Evolutionary conservation across 192 early-diverging fungal species (phyloP), one percentile per base, ranked within the genome.

Genomic region (Coemansia sp.): DNA sequence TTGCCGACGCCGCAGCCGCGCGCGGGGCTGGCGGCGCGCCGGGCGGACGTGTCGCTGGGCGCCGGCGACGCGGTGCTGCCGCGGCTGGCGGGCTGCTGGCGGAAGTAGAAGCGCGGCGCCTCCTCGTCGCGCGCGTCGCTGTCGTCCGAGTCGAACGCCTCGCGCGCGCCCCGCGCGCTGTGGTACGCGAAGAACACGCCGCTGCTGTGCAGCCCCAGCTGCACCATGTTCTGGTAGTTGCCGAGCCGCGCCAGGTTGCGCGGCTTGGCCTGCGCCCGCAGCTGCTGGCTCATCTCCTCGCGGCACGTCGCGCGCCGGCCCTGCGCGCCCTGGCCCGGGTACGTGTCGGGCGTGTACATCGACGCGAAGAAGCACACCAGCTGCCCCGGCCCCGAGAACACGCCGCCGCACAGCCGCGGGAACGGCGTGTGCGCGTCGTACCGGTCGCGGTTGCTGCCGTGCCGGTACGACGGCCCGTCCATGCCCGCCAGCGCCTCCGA

Each of bases 381-480:
- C 58, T 63, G 59, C 38, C 77, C 77, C 9, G 82, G 59, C 18
- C 78, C 78, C 31, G 68, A 69, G 38, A 84, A 84, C 43, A 71
- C 71, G 10, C 71, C 83, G 58, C 83, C 83, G 50, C 83, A 84
- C 14, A 84, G 75, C 23, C 83, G 64, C 16, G 83, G 83, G 25
- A 84, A 84, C 42, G 83, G 77, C 12, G 69, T 69, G 16, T 61
- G 62, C n/a, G 66, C 43, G 55, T 67, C 73, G 42, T 65, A 65
- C 9, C 78, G 78, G 35, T 76, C 75, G 63, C 66, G 80, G 69
- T 62, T 63, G 39, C 47, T 66, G 26, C 58, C 76, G 5, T 72
- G 61, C 50, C 68, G 76, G 60, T 57, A 36, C 23, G 59, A 56
- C 25, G 65, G 60, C 37, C 68, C 71, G 61, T 68, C 61, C 25